Base-by-base conservation (phyloP, 2,329 filamentous ascomycete genomes). In the Botryotinia convoluta region DNA sequence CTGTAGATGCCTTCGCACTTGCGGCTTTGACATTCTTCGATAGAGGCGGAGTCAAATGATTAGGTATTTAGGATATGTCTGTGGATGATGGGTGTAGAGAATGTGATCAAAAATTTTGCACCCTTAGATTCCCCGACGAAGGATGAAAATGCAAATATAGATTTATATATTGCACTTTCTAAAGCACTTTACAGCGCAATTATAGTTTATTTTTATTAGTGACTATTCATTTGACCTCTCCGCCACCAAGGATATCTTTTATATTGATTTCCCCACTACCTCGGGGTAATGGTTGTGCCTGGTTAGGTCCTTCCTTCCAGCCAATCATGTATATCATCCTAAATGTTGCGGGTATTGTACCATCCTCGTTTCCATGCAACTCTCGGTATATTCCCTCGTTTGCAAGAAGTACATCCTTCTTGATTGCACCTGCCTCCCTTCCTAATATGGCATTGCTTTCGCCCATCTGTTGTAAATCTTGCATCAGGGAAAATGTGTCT, bases 261-360 rank as follows among this genome's bases (percentile, higher is more conserved):
- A 99, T 87, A 82, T 93, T 97, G 60, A 97, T 84, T 80, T 97
- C 87, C 16, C 93, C 96, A 76, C 92, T 97, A 0, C 96, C 96
- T 77, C 96, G 89, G 77, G 91, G 84, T 73, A 98, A 84, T 8
- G 96, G 95, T 83, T 95, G 86, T 3, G 91, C 86, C 83, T 98
- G 95, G 71, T 91, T 89, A 44, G 88, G 87, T 2, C 93, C 91
- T 77, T 95, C 93, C 81, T 95, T 97, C 96, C 96, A 99, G 0
- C 96, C 96, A 83, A 99, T 99, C 95, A 98, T 98, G 82, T 96
- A 97, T 75, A 99, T 98, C 78, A 97, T 87, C 77, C 96, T 88
- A 81, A 98, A 99, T 0, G 96, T 99, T 1, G 96, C 96, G 0
- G 96, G 96, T 75, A 96, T 86, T 1, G 85, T 89, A 32, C 88